Conservation (phyloP, 306 rosid genomes). For the Fragaria iinumae region DNA sequence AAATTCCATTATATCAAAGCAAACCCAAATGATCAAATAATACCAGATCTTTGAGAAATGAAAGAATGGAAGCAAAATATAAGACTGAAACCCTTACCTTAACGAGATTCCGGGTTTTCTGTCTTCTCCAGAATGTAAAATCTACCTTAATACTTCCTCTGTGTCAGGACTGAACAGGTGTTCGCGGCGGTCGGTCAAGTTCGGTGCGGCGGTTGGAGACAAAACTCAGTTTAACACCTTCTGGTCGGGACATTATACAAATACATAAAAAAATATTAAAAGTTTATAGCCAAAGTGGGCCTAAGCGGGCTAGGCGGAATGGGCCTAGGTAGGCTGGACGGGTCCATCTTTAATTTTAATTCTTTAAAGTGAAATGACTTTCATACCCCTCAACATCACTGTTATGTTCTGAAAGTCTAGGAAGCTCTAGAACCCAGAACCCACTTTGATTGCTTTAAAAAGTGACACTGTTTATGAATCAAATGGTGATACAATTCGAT, state of each 20-base stretch:
- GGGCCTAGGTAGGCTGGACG: too few species aligned
- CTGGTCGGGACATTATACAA: not conserved
- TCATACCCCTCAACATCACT: too few species aligned
- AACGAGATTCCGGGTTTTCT: not conserved
- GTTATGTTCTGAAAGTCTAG: too few species aligned
- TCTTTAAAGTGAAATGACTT: too few species aligned
- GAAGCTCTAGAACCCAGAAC: too few species aligned
- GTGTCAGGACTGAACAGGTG: not conserved
- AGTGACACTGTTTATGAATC: too few species aligned
- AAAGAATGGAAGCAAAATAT: not conserved
- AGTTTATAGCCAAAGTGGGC: too few species aligned
- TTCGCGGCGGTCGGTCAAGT: not conserved
- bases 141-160: not conserved
- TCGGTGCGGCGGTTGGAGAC: not conserved
- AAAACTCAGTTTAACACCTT: not conserved
- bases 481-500: not conserved
- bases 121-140: not conserved
- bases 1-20: not conserved
- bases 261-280: too few species aligned
- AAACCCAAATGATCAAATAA: not conserved
- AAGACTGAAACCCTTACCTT: too few species aligned
- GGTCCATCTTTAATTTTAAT: too few species aligned
- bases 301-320: too few species aligned
- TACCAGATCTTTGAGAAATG: slow-evolving; percentile 11
- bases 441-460: too few species aligned